Evolutionary conservation across 1,284 basidiomycete species (phyloP).

Genomic region (Puccinia horiana): DNA sequence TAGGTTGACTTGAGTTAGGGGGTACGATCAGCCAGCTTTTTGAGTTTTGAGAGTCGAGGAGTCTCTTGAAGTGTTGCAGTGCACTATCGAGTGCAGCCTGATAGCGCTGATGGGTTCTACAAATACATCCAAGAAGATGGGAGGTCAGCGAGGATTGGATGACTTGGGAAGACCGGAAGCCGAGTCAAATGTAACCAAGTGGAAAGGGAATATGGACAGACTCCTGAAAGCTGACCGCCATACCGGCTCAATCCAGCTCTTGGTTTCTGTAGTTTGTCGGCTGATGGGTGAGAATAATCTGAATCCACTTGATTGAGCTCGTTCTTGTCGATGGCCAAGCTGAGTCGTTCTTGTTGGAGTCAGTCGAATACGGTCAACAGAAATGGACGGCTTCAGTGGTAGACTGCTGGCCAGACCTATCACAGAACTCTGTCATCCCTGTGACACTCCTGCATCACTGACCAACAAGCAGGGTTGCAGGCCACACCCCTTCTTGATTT

Average conservation of each 20-base stretch:
- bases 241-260: neutral
- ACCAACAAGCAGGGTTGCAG: too few species aligned
- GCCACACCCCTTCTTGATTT: too few species aligned
- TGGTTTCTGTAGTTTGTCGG: neutral
- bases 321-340: too few species aligned
- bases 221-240: conserved; percentile 32
- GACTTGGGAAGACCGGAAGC: neutral
- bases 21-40: conserved; percentile 60
- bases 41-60: conserved; percentile 58
- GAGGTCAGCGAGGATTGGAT: neutral
- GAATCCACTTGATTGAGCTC: neutral
- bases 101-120: conserved; percentile 52
- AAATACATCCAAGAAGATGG: neutral
- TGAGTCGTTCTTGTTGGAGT: too few species aligned
- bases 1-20: conserved; percentile 54
- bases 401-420: too few species aligned
- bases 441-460: too few species aligned
- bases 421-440: too few species aligned
- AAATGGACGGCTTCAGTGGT: too few species aligned
- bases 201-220: neutral
- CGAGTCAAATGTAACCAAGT: neutral
- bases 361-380: too few species aligned
- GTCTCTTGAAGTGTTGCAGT: conserved; percentile 50
- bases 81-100: conserved; percentile 49
- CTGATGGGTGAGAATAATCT: neutral